Evolutionary conservation across 2,329 filamentous ascomycete species (phyloP), one percentile per base, ranked within the genome.

Genomic region (Talaromyces verruculosus): DNA sequence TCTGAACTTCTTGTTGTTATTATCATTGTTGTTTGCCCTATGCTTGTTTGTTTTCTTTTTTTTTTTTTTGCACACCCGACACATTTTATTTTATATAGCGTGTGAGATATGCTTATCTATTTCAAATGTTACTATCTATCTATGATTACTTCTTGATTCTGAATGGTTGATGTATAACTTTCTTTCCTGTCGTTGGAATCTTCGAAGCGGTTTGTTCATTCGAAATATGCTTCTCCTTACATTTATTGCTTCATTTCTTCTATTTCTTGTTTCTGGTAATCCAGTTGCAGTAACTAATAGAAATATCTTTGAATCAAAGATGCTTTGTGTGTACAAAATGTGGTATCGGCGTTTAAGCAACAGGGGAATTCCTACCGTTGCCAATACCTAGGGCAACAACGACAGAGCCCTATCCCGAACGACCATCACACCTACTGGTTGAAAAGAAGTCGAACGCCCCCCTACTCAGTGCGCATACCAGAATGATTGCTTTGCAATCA

Each of bases 1-100:
- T 30, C 61, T 63, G 45, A 30, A 28, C 22, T 51, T 51, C 45
- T 51, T 51, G 13, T 51, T n/a, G 43, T 45, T n/a, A 30, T 53
- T 30, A 15, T 53, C 11, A 30, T 53, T 30, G 25, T 53, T n/a
- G 6, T 30, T 53, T 51, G 15, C 22, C 22, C 7, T 10, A 17
- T 30, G n/a, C 25, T 30, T 30, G 15, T 10, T 51, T 51, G 47
- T 30, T 51, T 51, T 30, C 22, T 25, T n/a, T 49, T 33, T 33
- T 30, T 51, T n/a, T n/a, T n/a, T n/a, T 33, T 51, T 51, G 22
- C 47, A 30, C 15, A 6, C 47, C 25, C n/a, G 22, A 51, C 25
- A 30, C 47, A 11, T 51, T 51, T 33, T 51, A 49, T 51, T n/a
- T 6, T 30, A 51, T 51, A 30, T 30, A 51, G 47, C 47, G 47